A percentile compares a stretch with the other conserved stretches of the same genome.
phyloP scores from a whole-genome alignment of 305 asterid species.

The Fraxinus floribunda region DNA sequence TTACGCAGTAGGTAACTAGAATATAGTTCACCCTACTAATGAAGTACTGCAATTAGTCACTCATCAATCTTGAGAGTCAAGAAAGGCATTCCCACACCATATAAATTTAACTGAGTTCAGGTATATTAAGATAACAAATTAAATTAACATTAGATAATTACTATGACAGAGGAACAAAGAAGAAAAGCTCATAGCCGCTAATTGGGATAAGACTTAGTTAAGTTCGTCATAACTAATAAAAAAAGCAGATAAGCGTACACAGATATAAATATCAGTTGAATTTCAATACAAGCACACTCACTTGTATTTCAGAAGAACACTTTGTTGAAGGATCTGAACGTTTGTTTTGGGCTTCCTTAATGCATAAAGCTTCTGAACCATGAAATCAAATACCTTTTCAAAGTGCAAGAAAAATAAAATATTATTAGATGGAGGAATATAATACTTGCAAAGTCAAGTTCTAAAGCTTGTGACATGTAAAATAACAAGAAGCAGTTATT shows the following conservation, averaged over 20 bases:
- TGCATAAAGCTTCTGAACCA: conserved; percentile 89
- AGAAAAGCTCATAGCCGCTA: background rate
- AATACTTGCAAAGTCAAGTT: conserved; percentile 10
- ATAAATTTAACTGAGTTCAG: background rate
- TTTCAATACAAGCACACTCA: conserved; percentile 40
- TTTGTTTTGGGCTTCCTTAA: conserved; percentile 98
- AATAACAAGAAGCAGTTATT: conserved; percentile 20
- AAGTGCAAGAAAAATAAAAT: conserved; percentile 25
- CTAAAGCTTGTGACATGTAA: conserved; percentile 15
- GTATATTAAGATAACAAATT: conserved; percentile 6
- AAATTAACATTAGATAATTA: conserved; percentile 8
- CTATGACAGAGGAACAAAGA: background rate
- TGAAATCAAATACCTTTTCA: conserved; percentile 77
- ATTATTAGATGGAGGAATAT: conserved; percentile 22
- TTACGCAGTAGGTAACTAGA: background rate
- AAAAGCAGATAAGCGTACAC: background rate
- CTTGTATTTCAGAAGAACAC: conserved; percentile 95
- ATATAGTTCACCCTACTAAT: background rate
- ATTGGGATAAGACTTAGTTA: background rate
- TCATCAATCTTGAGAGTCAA: background rate
- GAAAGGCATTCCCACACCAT: background rate
- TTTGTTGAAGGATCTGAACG: conserved; percentile 97
- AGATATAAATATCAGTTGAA: conserved; percentile 11
- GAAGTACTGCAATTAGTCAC: background rate
- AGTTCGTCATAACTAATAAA: conserved; percentile 1